Evolutionary conservation across 139 green algal genomes (phyloP), one percentile per base, ranked within the genome.

Genomic region (Coelastrella sp.): DNA sequence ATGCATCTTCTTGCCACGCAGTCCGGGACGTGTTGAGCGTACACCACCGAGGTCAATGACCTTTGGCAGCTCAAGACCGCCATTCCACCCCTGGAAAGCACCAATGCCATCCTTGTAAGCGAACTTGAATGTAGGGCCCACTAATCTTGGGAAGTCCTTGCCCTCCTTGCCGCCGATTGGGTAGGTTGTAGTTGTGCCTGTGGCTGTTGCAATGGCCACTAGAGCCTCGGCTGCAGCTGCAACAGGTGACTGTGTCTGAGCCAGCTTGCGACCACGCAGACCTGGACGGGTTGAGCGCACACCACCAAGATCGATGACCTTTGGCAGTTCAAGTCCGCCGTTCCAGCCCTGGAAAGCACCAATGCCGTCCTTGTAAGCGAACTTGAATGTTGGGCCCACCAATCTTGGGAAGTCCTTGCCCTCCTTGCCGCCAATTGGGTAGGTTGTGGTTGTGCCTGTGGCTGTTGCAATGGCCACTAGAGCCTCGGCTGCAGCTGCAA

Each of bases 221-320:
- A 22, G 6, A 77, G 19, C 71, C 17, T 16, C 71, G 7, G 71
- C 71, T 32, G 71, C 71, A 77, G 71, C 71, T 3, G 14, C 14
- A 23, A 19, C 71, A 23, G 71, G 71, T 10, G 71, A 23, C 7
- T 16, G 19, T 7, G 71, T 22, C 11, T 16, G 20, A 77, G 71
- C 71, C 20, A 87, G 82, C 82, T 87, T 87, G 56, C 82, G 82
- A 32, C 82, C 82, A 13, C 82, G 82, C 61, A 87, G 82, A 20
- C 58, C 57, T 32, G 82, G 47, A 54, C 84, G 71, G 11, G 84
- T 89, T 54, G 58, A 17, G 20, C 73, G 71, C 47, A 82, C 16
- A 58, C 84, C 84, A 23, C 84, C 84, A n/a, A 89, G 57, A 56
- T 89, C 84, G 68, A 89, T 89, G 54, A 22, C 32, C 84, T 89